Base-by-base conservation (phyloP, 1,139 yeast genomes). In the Eremothecium cymbalariae region DNA sequence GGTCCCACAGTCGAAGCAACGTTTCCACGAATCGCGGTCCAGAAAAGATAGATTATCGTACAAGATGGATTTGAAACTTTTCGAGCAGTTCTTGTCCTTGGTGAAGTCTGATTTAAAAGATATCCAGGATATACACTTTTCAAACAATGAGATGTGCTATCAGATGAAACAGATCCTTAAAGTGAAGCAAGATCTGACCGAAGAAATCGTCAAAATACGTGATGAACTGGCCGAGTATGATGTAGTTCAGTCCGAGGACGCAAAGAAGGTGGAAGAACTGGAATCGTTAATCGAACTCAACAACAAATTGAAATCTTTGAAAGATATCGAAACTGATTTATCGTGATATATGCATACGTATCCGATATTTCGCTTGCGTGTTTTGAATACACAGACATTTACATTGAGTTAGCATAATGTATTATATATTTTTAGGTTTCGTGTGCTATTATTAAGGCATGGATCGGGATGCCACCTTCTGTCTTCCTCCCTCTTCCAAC, bases 81-180 rank as follows among this genome's bases (percentile, higher is more conserved):
- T 53, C 26, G 42, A 44, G 31, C 31, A 39, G 6, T 35, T 51
- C 15, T 12, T 41, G 15, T 41, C 45, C 12, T 38, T 39, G 17
- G 36, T 52, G 18, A 31, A 35, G 9, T 36, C 39, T 22, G 60
- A 55, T 33, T 37, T 55, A 12, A 36, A 40, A 15, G 59, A 55
- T 36, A 48, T 55, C 8, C 35, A 47, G 25, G 60, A 53, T 31
- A 51, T 54, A 12, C 50, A 53, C 38, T 28, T 46, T 21, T 55
- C 59, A 6, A 55, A 54, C 32, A 55, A 55, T 37, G 53, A 52
- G 30, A 41, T 54, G 16, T 45, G 49, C 31, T 42, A 44, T 27
- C 50, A 50, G 28, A 33, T 48, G 27, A 47, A 40, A 28, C 48
- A 44, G 28, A 28, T 46, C 8, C 34, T 34, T 1, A 30, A 39